phyloP scores from a whole-genome alignment of 1,139 yeast species.

The Kurtzmaniella quercitrusa region DNA sequence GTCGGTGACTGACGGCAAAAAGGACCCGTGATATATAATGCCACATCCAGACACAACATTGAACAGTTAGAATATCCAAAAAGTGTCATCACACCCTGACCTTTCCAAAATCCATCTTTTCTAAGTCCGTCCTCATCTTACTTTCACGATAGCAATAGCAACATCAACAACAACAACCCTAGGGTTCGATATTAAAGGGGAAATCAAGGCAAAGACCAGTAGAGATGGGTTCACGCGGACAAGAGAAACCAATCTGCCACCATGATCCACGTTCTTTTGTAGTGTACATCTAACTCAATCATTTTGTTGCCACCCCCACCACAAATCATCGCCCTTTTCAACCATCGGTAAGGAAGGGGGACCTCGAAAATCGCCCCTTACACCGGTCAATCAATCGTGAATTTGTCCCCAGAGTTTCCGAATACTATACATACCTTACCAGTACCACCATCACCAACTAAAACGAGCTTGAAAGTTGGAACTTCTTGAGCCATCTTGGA shows the following conservation, averaged over 20 bases:
- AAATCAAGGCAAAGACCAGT: not conserved
- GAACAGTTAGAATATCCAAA: no score
- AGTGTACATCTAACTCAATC: not conserved
- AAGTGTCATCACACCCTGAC: no score
- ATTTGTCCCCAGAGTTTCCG: not conserved
- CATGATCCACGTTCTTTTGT: no score
- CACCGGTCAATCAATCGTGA: not conserved
- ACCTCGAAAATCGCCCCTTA: not conserved
- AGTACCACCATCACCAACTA: constrained; percentile 99
- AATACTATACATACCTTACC: constrained; percentile 60
- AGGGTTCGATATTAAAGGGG: not conserved
- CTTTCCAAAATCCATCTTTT: no score
- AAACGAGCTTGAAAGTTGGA: constrained; percentile 96
- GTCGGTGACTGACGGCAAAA: no score
- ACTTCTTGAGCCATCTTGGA: constrained; percentile 67
- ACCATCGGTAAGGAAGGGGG: not conserved
- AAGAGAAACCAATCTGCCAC: not conserved
- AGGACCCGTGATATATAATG: no score
- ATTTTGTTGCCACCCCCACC: not conserved
- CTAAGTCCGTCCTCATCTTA: not conserved
- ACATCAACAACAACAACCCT: not conserved
- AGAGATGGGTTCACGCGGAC: not conserved
- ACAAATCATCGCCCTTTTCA: not conserved
- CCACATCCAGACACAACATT: no score
- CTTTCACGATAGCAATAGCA: not conserved